Evolutionary conservation across 768 basidiomycete species (phyloP).

Genomic region (Boletus rubroflammeus): DNA sequence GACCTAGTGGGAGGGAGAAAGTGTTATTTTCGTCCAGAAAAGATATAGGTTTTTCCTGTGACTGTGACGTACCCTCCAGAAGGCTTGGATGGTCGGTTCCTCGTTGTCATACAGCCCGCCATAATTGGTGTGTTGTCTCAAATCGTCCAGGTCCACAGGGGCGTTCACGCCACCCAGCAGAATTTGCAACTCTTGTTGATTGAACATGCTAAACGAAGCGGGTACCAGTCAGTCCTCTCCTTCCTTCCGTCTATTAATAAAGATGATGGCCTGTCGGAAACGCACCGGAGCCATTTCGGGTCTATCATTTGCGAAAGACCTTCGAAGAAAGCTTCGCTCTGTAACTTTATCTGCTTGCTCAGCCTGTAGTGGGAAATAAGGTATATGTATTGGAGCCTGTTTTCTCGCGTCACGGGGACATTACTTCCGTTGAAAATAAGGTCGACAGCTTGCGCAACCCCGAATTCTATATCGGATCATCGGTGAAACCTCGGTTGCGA

Average conservation of each 20-base stretch:
- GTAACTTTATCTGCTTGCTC: conserved; percentile 81
- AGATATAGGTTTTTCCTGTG: not conserved
- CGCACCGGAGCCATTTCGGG: conserved; percentile 76
- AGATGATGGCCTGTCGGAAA: not conserved
- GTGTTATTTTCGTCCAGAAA: not conserved
- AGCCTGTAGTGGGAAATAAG: conserved; percentile 86
- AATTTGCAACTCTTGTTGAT: conserved; percentile 92
- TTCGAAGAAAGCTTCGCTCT: conserved; percentile 85
- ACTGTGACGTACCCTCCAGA: conserved; percentile 72
- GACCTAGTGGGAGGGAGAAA: conserved; percentile 44
- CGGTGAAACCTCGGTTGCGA: not conserved
- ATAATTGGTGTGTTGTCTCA: conserved; percentile 73
- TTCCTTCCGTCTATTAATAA: not conserved
- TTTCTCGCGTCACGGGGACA: conserved; percentile 82
- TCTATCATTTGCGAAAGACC: conserved; percentile 92
- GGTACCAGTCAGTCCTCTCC: conserved; percentile 9
- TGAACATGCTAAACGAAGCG: conserved; percentile 74
- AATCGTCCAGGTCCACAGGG: conserved; percentile 80
- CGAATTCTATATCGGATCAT: conserved; percentile 59
- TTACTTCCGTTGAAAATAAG: conserved; percentile 81
- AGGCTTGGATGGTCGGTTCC: conserved; percentile 67
- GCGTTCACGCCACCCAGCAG: conserved; percentile 86
- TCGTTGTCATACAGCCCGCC: conserved; percentile 74
- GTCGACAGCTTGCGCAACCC: conserved; percentile 68
- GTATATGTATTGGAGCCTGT: conserved; percentile 85